Conservation (phyloP, 2,329 filamentous ascomycete genomes). For the Fusarium palustre region DNA sequence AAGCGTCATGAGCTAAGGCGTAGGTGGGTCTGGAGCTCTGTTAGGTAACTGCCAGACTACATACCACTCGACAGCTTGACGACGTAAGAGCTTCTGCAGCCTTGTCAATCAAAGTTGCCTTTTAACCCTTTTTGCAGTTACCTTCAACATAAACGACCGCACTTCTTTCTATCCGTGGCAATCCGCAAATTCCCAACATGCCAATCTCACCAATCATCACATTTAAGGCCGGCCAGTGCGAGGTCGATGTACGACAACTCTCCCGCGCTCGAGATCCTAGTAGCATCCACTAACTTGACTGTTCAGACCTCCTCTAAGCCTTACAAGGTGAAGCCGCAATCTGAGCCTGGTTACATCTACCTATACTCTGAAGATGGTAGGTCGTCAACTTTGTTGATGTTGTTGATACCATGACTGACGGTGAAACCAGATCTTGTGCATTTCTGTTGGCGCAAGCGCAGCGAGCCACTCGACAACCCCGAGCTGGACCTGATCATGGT, state of each 20-base stretch:
- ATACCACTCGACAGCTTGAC: slow-evolving; percentile 45
- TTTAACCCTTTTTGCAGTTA: slow-evolving; percentile 9
- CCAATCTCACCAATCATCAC: slow-evolving; percentile 88
- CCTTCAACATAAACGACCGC: slow-evolving; percentile 13
- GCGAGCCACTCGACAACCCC: slow-evolving; percentile 75
- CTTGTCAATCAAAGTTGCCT: slow-evolving; percentile 42
- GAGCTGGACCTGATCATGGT: slow-evolving; percentile 95
- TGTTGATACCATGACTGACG: slow-evolving; percentile 9
- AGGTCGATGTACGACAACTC: slow-evolving; percentile 74
- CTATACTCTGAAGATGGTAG: slow-evolving; percentile 90
- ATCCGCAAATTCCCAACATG: slow-evolving; percentile 63
- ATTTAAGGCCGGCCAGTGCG: slow-evolving; percentile 94
- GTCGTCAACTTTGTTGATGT: slow-evolving; percentile 6
- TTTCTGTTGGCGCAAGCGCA: slow-evolving; percentile 95
- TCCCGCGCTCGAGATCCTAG: slow-evolving; percentile 6
- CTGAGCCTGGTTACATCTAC: slow-evolving; percentile 87
- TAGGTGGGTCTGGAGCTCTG: slow-evolving; percentile 13
- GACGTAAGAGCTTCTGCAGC: slow-evolving; percentile 57
- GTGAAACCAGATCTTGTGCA: slow-evolving; percentile 79
- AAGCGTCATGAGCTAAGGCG: slow-evolving; percentile 18
- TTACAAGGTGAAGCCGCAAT: slow-evolving; percentile 77
- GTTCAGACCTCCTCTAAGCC: slow-evolving; percentile 64
- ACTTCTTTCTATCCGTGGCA: neutral
- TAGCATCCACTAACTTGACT: slow-evolving; percentile 41
- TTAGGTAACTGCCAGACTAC: slow-evolving; percentile 33